Conservation (phyloP, 257 asterid species). For the Verbena officinalis region DNA sequence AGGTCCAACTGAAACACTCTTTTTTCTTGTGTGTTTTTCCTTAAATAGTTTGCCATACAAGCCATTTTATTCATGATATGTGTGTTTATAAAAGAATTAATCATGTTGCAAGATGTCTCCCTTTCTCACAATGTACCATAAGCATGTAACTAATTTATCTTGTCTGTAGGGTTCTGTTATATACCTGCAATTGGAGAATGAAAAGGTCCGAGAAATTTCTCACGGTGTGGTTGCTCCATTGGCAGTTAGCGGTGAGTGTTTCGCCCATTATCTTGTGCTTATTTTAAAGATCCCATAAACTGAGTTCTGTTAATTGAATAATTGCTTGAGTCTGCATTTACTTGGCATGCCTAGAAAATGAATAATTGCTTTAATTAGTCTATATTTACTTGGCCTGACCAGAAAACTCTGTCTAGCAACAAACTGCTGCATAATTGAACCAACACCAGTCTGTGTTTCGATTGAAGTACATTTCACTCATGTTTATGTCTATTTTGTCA, state of each 20-base stretch:
- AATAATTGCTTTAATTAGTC: too few relatives aligned
- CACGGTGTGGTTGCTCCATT: conserved; percentile 82
- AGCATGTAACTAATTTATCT: conserved; percentile 7
- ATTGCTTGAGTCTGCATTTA: not conserved
- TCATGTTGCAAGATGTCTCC: conserved; percentile 11
- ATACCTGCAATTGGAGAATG: conserved; percentile 68
- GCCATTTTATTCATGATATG: not conserved
- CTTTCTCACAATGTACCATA: conserved; percentile 2
- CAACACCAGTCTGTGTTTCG: not conserved
- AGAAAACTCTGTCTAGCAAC: not conserved
- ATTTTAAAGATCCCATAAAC: not conserved
- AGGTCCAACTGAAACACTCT: conserved; percentile 1
- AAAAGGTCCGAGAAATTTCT: conserved; percentile 75
- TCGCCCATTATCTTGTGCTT: conserved; percentile 12
- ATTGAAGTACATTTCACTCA: conserved; percentile 24
- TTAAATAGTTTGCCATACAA: conserved; percentile 4
- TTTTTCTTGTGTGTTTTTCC: too few relatives aligned
- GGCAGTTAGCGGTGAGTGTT: conserved; percentile 91
- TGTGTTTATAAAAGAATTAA: not conserved
- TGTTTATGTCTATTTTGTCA: conserved; percentile 14
- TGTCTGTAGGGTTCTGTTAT: conserved; percentile 54
- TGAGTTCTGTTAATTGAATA: conserved; percentile 1
- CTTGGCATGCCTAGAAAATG: too few relatives aligned
- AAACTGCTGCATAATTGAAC: not conserved
- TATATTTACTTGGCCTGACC: too few relatives aligned